phyloP scores from a whole-genome alignment of 2,329 filamentous ascomycete genomes.

The Magnaporthiopsis incrustans region DNA sequence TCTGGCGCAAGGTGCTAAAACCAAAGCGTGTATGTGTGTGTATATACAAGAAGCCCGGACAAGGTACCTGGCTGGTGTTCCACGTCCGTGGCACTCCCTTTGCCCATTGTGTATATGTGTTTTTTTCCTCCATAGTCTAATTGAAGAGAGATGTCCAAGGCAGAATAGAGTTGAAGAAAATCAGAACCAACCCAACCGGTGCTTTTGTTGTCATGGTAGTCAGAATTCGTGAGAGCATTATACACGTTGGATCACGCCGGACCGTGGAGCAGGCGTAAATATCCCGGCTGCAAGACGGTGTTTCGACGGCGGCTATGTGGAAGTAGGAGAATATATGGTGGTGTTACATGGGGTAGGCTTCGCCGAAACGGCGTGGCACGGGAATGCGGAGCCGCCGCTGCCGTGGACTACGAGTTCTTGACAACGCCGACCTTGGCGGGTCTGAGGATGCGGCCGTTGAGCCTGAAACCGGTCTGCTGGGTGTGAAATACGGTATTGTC shows the following conservation, averaged over 20 bases:
- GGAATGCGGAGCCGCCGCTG: not conserved
- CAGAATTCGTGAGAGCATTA: constrained; percentile 36
- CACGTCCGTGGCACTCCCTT: not conserved
- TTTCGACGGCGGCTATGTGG: not conserved
- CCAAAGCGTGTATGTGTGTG: not conserved
- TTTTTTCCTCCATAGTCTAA: not conserved
- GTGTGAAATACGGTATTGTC: constrained; percentile 85
- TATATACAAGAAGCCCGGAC: not conserved
- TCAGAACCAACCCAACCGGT: constrained; percentile 6
- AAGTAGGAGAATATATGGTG: constrained; percentile 14
- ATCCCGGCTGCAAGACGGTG: not conserved
- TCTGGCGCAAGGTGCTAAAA: not conserved
- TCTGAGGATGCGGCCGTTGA: constrained; percentile 83
- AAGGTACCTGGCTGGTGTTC: not conserved
- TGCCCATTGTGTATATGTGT: not conserved
- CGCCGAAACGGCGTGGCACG: not conserved
- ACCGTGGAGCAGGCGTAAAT: not conserved
- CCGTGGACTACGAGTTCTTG: constrained; percentile 54
- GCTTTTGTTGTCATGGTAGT: constrained; percentile 1
- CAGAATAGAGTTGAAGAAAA: not conserved
- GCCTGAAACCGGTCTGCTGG: constrained; percentile 90
- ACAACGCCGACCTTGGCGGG: constrained; percentile 95
- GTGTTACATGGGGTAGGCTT: constrained; percentile 23
- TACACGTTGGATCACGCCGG: constrained; percentile 21
- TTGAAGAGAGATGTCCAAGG: not conserved